These are phyloP conservation scores for Primulina tabacum DNA, from an alignment of 257 asterid genomes.

Conservation along the genomic window DNA sequence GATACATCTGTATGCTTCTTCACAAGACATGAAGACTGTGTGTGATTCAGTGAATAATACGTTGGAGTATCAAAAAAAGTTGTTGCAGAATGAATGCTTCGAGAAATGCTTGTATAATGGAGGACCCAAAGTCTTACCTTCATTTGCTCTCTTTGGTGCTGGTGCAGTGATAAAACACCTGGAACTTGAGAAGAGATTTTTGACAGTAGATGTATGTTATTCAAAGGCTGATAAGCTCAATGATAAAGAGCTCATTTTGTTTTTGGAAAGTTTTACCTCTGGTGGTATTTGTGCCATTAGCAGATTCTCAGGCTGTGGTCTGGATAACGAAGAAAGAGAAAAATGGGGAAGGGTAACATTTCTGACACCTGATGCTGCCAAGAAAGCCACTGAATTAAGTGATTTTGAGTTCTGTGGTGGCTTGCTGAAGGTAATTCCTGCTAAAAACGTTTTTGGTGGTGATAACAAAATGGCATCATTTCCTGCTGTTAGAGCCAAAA, in stretches of 20 bases:
- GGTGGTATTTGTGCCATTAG: conserved; percentile 56
- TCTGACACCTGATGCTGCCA: conserved; percentile 77
- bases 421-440: conserved; percentile 52
- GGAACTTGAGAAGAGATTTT: conserved; percentile 75
- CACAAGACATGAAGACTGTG: conserved; percentile 62
- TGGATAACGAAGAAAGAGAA: conserved; percentile 46
- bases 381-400: conserved; percentile 45
- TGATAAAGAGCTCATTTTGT: conserved; percentile 64
- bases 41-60: conserved; percentile 39
- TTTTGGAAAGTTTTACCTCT: conserved; percentile 54
- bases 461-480: conserved; percentile 48
- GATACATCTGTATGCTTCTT: conserved; percentile 60
- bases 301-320: conserved; percentile 43
- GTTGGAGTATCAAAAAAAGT: conserved; percentile 56
- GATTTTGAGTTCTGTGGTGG: conserved; percentile 50
- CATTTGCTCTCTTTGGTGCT: conserved; percentile 84
- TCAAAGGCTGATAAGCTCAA: conserved; percentile 41
- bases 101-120: conserved; percentile 66
- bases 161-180: conserved; percentile 87
- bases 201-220: conserved; percentile 71
- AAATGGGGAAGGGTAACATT: conserved; percentile 92
- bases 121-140: conserved; percentile 49
- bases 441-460: conserved; percentile 40
- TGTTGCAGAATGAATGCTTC: conserved; percentile 67
- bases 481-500: conserved; percentile 63